Evolutionary conservation across 2,329 filamentous ascomycete genomes (phyloP), one percentile per base, ranked within the genome.

Genomic region (Lasiodiplodia citricola): DNA sequence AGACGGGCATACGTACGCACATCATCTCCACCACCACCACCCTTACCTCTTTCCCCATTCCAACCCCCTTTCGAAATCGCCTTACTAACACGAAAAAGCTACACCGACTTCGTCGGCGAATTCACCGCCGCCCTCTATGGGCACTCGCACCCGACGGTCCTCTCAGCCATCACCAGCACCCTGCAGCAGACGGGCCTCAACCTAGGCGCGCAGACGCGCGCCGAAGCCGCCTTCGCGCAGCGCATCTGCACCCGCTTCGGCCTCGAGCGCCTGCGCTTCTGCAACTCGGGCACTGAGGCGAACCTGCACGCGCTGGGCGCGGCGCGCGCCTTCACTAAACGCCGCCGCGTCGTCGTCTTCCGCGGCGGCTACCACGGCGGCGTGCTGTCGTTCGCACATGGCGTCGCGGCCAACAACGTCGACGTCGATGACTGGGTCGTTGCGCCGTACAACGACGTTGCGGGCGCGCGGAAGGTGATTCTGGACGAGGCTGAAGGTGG

Each of bases 381-480:
- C 1, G 83, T 83, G 0, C 84, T 89, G 21, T 80, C 74, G 0
- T 87, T 87, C 70, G 69, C 80, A 76, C 74, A 70, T 2, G 76
- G 75, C 31, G 67, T 63, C 35, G 77, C 78, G 44, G 80, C 81
- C 1, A 84, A 85, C 55, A 84, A 83, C 31, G 83, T 86, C 0
- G 85, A 88, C 23, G 74, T 72, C 1, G 78, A 85, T 3, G 86
- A 91, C 5, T 91, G 86, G 78, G 77, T 91, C 0, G 75, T 91
- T 2, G 88, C 84, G 1, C 81, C 80, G 44, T 93, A 90, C 75
- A 92, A 92, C 70, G 85, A 91, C 66, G 71, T 86, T 1, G 78
- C 80, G 0, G 81, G 81, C 3, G 84, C 86, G 0, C 77, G 76
- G 6, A 70, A 70, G 2, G 80, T 85, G 13, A 81, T 90, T 8